phyloP scores from a whole-genome alignment of 306 rosid genomes.

The Prunus mume region DNA sequence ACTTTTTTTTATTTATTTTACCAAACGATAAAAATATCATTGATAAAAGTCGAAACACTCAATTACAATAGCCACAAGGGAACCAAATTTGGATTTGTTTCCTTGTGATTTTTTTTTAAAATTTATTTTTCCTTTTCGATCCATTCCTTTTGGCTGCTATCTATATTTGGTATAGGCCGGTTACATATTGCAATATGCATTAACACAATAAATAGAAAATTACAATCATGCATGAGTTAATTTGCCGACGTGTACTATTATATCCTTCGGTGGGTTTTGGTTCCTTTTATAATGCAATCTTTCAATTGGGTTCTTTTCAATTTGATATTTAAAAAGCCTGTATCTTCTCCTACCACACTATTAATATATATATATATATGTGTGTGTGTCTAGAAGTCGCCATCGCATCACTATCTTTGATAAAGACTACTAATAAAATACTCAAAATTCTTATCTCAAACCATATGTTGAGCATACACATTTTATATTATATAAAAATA shows the following conservation, averaged over 20 bases:
- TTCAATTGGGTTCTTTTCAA: background rate
- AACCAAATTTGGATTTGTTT: too few relatives aligned
- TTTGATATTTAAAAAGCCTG: constrained; percentile 6
- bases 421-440: too few relatives aligned
- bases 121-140: background rate
- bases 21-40: too few relatives aligned
- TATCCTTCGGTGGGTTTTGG: background rate
- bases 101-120: too few relatives aligned
- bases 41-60: too few relatives aligned
- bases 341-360: background rate
- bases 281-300: background rate
- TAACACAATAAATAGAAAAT: background rate
- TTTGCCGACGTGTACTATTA: background rate
- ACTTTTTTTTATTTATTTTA: too few relatives aligned
- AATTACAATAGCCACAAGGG: too few relatives aligned
- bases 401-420: background rate
- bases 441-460: too few relatives aligned
- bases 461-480: too few relatives aligned
- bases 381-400: background rate
- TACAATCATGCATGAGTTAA: background rate
- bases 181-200: background rate
- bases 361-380: background rate
- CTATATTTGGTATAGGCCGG: background rate
- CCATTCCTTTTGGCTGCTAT: background rate
- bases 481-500: too few relatives aligned